phyloP scores from a whole-genome alignment of 345 rosid species.

The Xanthoceras sorbifolium region DNA sequence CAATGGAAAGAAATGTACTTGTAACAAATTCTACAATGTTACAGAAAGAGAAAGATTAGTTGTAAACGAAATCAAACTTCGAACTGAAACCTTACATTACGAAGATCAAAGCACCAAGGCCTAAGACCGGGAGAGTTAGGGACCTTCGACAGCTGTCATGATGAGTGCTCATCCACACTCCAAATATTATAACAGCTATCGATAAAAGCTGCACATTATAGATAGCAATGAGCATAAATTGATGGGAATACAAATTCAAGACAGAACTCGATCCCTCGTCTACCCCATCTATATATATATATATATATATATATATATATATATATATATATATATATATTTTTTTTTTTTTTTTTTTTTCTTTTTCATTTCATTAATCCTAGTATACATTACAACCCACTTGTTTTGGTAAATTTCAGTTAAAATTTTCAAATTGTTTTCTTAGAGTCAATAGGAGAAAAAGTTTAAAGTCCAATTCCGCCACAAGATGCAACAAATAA shows the following conservation, averaged over 20 bases:
- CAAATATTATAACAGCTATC: conserved; percentile 66
- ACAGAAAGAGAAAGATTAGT: neutral
- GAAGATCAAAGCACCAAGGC: conserved; percentile 79
- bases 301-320: too few species aligned
- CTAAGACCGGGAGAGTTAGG: conserved; percentile 81
- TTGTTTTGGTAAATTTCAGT: neutral
- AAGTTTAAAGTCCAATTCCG: neutral
- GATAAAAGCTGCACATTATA: conserved; percentile 71
- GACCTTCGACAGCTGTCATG: conserved; percentile 82
- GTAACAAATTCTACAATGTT: neutral
- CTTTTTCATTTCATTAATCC: neutral
- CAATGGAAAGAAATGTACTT: neutral
- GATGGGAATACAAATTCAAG: neutral
- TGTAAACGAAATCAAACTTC: neutral
- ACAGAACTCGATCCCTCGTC: neutral
- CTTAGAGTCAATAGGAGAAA: neutral
- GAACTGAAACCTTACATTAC: conserved; percentile 49
- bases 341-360: too few species aligned
- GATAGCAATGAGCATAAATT: conserved; percentile 5
- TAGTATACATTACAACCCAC: neutral
- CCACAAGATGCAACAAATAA: neutral
- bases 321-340: too few species aligned
- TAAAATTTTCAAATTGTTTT: neutral
- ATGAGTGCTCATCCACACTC: conserved; percentile 96
- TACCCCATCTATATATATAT: too few species aligned